Percentiles rank a stretch among this genome's conserved stretches.
These are phyloP conservation scores for Candida morakotiae DNA, from an alignment of 805 yeast species.

Conservation along the genomic window DNA sequence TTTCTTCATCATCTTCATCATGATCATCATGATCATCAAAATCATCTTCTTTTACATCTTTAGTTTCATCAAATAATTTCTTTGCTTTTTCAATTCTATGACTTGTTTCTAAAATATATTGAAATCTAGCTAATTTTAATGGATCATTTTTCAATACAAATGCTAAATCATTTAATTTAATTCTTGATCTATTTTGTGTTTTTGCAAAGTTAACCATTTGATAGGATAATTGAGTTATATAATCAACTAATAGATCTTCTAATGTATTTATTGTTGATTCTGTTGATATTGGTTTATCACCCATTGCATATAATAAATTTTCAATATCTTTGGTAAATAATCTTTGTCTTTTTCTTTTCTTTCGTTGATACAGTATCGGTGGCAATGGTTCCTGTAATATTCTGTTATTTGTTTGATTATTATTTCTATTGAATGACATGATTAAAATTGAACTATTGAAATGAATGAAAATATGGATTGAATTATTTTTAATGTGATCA, in stretches of 20 bases:
- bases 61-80: slow-evolving; percentile 35
- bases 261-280: slow-evolving; percentile 35
- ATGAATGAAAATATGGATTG: too few relatives aligned
- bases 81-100: slow-evolving; percentile 34
- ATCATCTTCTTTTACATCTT: slow-evolving; percentile 11
- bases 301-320: slow-evolving; percentile 35
- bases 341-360: slow-evolving; percentile 28
- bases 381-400: slow-evolving; percentile 5
- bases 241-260: slow-evolving; percentile 37
- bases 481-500: too few relatives aligned
- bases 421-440: background rate
- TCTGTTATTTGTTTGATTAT: background rate
- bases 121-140: slow-evolving; percentile 35
- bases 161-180: slow-evolving; percentile 40
- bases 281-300: slow-evolving; percentile 37
- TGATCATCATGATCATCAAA: slow-evolving; percentile 14
- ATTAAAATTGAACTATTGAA: too few relatives aligned
- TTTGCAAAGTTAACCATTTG: slow-evolving; percentile 30
- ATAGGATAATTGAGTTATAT: slow-evolving; percentile 30
- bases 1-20: slow-evolving; percentile 13
- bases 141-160: slow-evolving; percentile 40
- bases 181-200: slow-evolving; percentile 34
- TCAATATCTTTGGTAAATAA: slow-evolving; percentile 40
- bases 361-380: slow-evolving; percentile 9
- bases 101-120: slow-evolving; percentile 37